Evolutionary conservation across 495 filamentous ascomycete species (phyloP).

Genomic region (Baudoinia panamericana): DNA sequence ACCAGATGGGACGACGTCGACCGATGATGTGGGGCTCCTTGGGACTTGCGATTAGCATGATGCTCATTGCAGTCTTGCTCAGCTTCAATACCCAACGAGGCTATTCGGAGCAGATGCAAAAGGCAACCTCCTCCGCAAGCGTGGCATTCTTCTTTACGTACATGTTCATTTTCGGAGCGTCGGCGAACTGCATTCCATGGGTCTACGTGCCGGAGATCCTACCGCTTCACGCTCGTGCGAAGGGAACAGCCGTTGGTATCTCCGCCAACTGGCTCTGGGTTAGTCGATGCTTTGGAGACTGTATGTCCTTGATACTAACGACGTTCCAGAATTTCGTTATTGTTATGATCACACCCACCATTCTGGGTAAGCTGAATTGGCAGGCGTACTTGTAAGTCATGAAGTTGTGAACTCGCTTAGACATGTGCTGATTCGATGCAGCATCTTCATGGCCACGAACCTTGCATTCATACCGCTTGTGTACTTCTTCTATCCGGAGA

Average conservation of each 20-base stretch:
- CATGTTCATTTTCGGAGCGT: constrained; percentile 36
- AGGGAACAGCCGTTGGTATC: constrained; percentile 45
- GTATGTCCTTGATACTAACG: neutral
- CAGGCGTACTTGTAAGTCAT: constrained; percentile 13
- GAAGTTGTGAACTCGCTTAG: neutral
- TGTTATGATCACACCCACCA: constrained; percentile 18
- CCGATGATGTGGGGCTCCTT: constrained; percentile 46
- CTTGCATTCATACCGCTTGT: constrained; percentile 17
- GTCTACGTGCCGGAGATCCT: constrained; percentile 39
- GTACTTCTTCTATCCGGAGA: constrained; percentile 19
- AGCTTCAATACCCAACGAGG: constrained; percentile 24
- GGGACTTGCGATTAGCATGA: constrained; percentile 38
- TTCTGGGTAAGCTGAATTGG: constrained; percentile 12
- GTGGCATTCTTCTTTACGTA: constrained; percentile 39
- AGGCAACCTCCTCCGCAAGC: constrained; percentile 30
- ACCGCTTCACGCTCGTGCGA: constrained; percentile 55
- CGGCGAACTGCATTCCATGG: constrained; percentile 24
- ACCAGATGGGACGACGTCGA: constrained; percentile 34
- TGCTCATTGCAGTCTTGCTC: constrained; percentile 40
- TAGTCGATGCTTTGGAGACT: neutral
- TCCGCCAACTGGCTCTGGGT: constrained; percentile 16
- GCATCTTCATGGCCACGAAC: constrained; percentile 16
- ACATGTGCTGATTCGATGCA: neutral
- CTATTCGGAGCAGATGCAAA: constrained; percentile 19
- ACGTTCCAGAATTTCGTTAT: constrained; percentile 8